A percentile compares a stretch with the other conserved stretches of the same genome.
These are phyloP conservation scores for Liquidambar formosana DNA, from an alignment of 164 flowering plant species.

Conservation along the genomic window DNA sequence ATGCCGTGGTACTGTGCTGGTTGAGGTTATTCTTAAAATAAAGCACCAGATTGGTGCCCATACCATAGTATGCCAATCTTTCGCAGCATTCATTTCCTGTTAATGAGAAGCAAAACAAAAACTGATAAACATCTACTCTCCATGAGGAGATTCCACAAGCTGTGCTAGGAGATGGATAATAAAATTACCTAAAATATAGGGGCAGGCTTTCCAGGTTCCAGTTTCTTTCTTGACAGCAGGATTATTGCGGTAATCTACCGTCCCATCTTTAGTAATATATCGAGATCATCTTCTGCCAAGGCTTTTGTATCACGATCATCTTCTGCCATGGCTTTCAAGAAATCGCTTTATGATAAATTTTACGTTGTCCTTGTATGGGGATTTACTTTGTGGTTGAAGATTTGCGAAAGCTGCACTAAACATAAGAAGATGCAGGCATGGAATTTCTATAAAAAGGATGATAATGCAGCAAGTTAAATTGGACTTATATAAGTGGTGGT, in stretches of 20 bases:
- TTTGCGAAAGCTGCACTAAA: background rate
- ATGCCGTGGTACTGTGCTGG: conserved; percentile 35
- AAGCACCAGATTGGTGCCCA: conserved; percentile 34
- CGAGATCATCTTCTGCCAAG: too few relatives aligned
- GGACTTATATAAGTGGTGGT: too few relatives aligned
- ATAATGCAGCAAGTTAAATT: too few relatives aligned
- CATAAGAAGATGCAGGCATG: too few relatives aligned
- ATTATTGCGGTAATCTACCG: conserved; percentile 47
- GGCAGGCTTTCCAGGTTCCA: conserved; percentile 81
- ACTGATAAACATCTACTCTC: background rate
- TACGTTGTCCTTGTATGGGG: too few relatives aligned
- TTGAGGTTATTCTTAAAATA: conserved; percentile 34
- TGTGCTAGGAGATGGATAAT: too few relatives aligned
- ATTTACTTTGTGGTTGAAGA: too few relatives aligned
- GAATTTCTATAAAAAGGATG: too few relatives aligned
- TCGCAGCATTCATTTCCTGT: conserved; percentile 43
- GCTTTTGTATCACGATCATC: too few relatives aligned
- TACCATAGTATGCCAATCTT: conserved; percentile 37
- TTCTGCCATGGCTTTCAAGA: conserved; percentile 38
- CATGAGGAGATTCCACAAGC: background rate
- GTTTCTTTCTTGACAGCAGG: conserved; percentile 60
- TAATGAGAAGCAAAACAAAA: background rate
- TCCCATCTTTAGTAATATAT: conserved; percentile 71
- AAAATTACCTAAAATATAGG: conserved; percentile 61
- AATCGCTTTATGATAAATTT: background rate